Percentiles rank a stretch among this genome's conserved stretches.
Conservation (phyloP, 2,329 filamentous ascomycete species). For the Epichloe typhina region DNA sequence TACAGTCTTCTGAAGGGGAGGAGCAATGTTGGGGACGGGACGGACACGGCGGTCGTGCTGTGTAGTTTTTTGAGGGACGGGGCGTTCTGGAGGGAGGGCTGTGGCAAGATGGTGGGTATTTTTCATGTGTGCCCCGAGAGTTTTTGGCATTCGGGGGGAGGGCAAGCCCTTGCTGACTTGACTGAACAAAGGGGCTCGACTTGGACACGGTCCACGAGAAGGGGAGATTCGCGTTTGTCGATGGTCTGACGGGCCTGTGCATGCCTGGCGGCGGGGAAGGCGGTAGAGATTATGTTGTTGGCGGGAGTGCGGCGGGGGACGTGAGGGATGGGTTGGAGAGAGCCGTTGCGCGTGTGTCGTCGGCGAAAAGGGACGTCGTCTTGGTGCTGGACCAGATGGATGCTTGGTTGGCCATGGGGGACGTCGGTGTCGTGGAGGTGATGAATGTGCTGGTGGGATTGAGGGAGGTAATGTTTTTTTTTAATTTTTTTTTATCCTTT, state of each 20-base stretch:
- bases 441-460: slow-evolving; percentile 43
- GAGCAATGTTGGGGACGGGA: slow-evolving; percentile 7
- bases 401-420: slow-evolving; percentile 46
- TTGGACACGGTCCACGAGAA: slow-evolving; percentile 44
- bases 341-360: slow-evolving; percentile 23
- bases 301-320: slow-evolving; percentile 19
- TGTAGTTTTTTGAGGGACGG: slow-evolving; percentile 73
- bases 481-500: too few relatives aligned
- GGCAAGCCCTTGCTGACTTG: too few relatives aligned
- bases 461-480: slow-evolving; percentile 44
- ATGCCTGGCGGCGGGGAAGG: slow-evolving; percentile 7
- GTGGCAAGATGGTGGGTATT: slow-evolving; percentile 52
- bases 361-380: slow-evolving; percentile 24
- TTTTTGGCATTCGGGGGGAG: too few relatives aligned
- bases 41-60: slow-evolving; percentile 46
- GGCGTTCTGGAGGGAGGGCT: slow-evolving; percentile 65
- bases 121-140: too few relatives aligned
- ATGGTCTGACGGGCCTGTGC: slow-evolving; percentile 55
- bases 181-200: too few relatives aligned
- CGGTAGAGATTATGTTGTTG: too few relatives aligned
- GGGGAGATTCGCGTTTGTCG: slow-evolving; percentile 57
- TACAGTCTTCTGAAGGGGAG: slow-evolving; percentile 27
- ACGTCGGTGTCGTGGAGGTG: slow-evolving; percentile 31
- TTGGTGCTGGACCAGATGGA: slow-evolving; percentile 56
- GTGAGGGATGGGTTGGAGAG: slow-evolving; percentile 26